Base-by-base conservation (phyloP, 1,284 basidiomycete species). In the Rhodotorula mucilaginosa region DNA sequence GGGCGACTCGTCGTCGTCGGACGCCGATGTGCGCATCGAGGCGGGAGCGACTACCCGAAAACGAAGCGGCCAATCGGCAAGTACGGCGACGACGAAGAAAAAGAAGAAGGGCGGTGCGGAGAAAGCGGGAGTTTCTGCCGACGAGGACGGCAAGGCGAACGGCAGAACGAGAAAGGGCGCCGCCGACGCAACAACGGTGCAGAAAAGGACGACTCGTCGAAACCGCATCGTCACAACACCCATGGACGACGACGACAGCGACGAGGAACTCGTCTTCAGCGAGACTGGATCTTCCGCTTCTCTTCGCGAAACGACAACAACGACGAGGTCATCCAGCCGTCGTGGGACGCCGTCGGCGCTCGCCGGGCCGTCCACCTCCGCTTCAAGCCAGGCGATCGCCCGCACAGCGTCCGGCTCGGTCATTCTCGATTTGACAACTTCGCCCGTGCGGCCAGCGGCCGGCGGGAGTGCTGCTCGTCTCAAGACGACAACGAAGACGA, bases 31-130 rank as follows among this genome's bases (percentile, higher is more conserved):
- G 29, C 29, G 29, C 26, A 34, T 44, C 51, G 39, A 44, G 8
- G 39, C 44, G 12, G 31, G 29, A n/a, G 48, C 23, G 51, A 19
- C 34, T 31, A 63, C 23, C 39, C 39, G 56, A 15, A 63, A 18
- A 39, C 29, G n/a, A 2, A 21, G 3, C 21, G 31, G 56, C 1
- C 15, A 29, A 39, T 10, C 57, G 31, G 1, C 31, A 10, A 7
- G 21, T 21, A 10, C 18, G 44, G 15, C 57, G 39, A 19, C 31
- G 13, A 39, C 51, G 58, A 19, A 12, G 18, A 68, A 51, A 47
- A 62, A 62, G 18, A 68, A 51, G 54, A 62, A 62, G 54, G 31
- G n/a, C 23, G 58, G 19, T 29, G 21, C 16, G 56, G 5, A 19
- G 46, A 62, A 62, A 19, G 59, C 26, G 39, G 7, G n/a, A 47